These are phyloP conservation scores for Leishmania guyanensis DNA, from an alignment of 208 protist species.

Conservation along the genomic window DNA sequence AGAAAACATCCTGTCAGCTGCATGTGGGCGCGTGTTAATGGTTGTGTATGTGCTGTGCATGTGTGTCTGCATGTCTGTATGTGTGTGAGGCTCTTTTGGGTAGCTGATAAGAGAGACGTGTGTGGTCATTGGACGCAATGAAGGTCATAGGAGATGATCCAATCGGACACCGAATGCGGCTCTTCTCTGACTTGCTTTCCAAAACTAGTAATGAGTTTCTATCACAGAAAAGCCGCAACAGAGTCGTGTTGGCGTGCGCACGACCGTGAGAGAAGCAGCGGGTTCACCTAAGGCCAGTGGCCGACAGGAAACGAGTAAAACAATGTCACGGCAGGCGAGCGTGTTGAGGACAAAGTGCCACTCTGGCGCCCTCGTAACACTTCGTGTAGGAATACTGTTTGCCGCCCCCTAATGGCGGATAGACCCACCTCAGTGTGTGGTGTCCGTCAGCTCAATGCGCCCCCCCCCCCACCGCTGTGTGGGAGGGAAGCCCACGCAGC, in stretches of 20 bases:
- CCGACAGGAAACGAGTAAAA: not conserved
- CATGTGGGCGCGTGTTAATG: not conserved
- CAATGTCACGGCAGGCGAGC: not conserved
- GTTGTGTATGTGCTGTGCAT: not conserved
- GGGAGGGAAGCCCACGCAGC: too few relatives aligned
- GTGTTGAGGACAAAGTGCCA: not conserved
- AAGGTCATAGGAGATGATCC: not conserved
- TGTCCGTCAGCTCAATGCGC: not conserved
- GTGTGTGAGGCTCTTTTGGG: not conserved
- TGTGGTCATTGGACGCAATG: not conserved
- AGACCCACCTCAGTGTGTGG: not conserved
- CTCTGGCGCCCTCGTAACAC: not conserved
- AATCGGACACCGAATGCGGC: not conserved
- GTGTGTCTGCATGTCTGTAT: not conserved
- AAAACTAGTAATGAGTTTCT: not conserved
- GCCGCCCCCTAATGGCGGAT: not conserved
- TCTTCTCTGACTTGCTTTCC: not conserved
- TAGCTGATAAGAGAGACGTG: not conserved
- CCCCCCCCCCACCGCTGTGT: not conserved
- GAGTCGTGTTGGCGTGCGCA: not conserved
- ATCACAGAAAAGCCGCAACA: not conserved
- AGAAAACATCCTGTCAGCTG: not conserved
- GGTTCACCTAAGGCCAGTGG: not conserved
- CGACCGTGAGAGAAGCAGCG: not conserved
- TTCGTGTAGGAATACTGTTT: not conserved